These are phyloP conservation scores for Tylopilus vinaceipallidus DNA, from an alignment of 768 basidiomycete species.

Conservation along the genomic window DNA sequence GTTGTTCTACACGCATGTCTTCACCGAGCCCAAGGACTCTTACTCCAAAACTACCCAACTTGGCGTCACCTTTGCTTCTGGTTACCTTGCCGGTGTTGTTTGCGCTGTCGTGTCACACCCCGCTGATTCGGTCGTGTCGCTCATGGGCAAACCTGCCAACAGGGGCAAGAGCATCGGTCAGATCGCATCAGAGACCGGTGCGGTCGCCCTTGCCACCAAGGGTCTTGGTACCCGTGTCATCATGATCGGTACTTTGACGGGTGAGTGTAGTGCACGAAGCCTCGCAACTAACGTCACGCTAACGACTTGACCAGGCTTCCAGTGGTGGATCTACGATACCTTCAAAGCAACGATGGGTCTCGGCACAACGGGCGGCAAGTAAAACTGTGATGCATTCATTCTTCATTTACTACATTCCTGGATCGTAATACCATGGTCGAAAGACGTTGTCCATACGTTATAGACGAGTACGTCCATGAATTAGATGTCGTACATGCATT, in stretches of 20 bases:
- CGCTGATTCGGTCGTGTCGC: constrained; percentile 89
- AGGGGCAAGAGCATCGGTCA: constrained; percentile 73
- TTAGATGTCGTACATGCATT: not conserved
- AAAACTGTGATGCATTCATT: constrained; percentile 24
- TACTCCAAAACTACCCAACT: constrained; percentile 84
- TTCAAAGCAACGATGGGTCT: constrained; percentile 84
- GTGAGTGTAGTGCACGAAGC: constrained; percentile 17
- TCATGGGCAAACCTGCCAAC: constrained; percentile 86
- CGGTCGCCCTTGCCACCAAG: constrained; percentile 67
- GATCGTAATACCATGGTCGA: constrained; percentile 3
- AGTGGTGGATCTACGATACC: constrained; percentile 91
- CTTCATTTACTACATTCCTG: not conserved
- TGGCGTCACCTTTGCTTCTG: constrained; percentile 83
- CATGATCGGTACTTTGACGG: constrained; percentile 69
- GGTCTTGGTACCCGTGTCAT: constrained; percentile 84
- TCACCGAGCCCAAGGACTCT: constrained; percentile 72
- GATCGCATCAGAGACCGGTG: constrained; percentile 69
- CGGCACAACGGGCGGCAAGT: constrained; percentile 87
- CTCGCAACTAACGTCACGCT: not conserved
- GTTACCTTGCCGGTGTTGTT: constrained; percentile 93
- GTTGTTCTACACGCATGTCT: constrained; percentile 86
- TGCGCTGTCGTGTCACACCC: constrained; percentile 96
- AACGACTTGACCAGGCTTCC: constrained; percentile 57
- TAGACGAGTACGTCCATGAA: constrained; percentile 4
- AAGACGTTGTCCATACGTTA: not conserved